phyloP scores from a whole-genome alignment of 2,329 filamentous ascomycete genomes.

The Penicillium corylophilum region DNA sequence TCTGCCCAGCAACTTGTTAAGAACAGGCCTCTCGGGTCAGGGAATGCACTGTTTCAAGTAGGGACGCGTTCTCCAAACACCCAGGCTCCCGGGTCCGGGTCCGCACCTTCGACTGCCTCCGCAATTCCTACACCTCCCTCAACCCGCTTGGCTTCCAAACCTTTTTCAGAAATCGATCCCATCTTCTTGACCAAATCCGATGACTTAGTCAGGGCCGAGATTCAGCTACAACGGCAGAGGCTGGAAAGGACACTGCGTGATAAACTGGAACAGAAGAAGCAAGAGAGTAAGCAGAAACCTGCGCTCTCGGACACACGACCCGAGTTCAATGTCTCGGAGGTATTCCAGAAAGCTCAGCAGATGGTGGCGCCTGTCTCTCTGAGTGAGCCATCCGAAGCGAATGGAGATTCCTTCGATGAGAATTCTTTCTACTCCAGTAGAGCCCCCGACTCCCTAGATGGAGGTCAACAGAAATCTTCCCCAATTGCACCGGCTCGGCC shows the following conservation, averaged over 20 bases:
- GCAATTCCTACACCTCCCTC: conserved; percentile 29
- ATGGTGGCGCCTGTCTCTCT: conserved; percentile 68
- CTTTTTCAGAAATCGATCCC: conserved; percentile 72
- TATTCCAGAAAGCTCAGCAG: conserved; percentile 68
- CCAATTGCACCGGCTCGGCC: conserved; percentile 30
- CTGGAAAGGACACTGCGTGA: conserved; percentile 76
- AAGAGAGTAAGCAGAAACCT: conserved; percentile 50
- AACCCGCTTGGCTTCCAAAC: conserved; percentile 44
- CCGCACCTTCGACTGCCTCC: conserved; percentile 22
- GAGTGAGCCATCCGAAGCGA: conserved; percentile 54
- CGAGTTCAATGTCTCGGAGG: conserved; percentile 70
- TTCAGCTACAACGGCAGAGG: conserved; percentile 74
- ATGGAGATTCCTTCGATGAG: conserved; percentile 78
- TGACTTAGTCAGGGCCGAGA: conserved; percentile 76
- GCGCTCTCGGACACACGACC: conserved; percentile 54
- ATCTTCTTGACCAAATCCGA: conserved; percentile 84
- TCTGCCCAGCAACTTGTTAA: conserved; percentile 30
- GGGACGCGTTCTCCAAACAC: conserved; percentile 20
- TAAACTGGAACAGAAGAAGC: conserved; percentile 67
- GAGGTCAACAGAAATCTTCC: conserved; percentile 33
- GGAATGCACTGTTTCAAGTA: conserved; percentile 5
- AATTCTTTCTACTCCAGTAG: conserved; percentile 96
- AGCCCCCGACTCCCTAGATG: conserved; percentile 68
- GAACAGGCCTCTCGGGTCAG: conserved; percentile 8
- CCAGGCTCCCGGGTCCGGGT: conserved; percentile 16